A percentile compares a stretch with the other conserved stretches of the same genome.
Evolutionary conservation across 352 stramenopile species (phyloP).

Genomic region (Pythium myriotylum): DNA sequence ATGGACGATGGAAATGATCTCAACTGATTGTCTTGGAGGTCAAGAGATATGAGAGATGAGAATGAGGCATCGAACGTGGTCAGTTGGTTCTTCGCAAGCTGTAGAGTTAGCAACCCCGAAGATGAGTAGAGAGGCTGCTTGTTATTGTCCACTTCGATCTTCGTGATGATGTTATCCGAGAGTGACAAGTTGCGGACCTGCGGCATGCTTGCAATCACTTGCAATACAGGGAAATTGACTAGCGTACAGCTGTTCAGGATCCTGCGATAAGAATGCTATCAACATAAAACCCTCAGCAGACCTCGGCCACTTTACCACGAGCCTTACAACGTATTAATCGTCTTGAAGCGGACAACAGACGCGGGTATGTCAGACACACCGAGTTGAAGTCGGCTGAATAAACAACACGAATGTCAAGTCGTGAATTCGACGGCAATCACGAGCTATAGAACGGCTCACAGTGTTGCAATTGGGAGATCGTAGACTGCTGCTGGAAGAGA

Average conservation of each 20-base stretch:
- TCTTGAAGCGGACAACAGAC: slow-evolving; percentile 1
- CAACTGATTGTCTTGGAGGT: slow-evolving; percentile 15
- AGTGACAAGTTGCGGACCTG: slow-evolving; percentile 13
- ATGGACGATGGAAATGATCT: slow-evolving; percentile 5
- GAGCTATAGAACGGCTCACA: slow-evolving; percentile 5
- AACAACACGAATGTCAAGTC: no score
- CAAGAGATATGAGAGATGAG: background rate
- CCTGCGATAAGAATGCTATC: background rate
- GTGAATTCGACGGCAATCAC: no score
- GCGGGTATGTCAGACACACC: background rate
- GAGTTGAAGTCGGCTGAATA: slow-evolving; percentile 1
- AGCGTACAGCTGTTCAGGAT: slow-evolving; percentile 6
- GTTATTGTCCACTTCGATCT: background rate
- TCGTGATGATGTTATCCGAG: slow-evolving; percentile 9
- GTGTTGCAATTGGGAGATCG: slow-evolving; percentile 5
- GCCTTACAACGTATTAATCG: slow-evolving; percentile 9
- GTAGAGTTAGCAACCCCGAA: background rate
- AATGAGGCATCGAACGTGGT: slow-evolving; percentile 1
- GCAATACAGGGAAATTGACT: background rate
- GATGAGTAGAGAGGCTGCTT: background rate
- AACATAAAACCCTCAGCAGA: no score
- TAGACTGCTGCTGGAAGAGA: slow-evolving; percentile 1
- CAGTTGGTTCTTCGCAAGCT: slow-evolving; percentile 7
- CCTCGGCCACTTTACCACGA: no score
- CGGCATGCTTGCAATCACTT: slow-evolving; percentile 14